Evolutionary conservation across 768 basidiomycete species (phyloP).

Genomic region (Auricularia sp.): DNA sequence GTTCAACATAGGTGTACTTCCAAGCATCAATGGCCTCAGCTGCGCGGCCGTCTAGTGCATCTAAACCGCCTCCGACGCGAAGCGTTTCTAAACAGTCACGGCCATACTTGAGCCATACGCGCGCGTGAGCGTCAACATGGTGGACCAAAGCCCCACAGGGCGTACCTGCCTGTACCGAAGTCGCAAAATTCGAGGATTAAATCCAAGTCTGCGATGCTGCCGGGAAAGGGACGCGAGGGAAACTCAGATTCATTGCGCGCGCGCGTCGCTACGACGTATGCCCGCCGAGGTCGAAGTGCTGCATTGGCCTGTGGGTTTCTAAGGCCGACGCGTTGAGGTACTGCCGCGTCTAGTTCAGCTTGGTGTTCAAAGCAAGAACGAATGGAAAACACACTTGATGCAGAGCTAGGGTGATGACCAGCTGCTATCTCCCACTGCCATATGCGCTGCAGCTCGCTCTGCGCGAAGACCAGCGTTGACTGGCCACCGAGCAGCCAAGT

Average conservation of each 20-base stretch:
- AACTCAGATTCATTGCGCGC: constrained; percentile 23
- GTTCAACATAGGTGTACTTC: background rate
- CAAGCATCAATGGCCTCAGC: background rate
- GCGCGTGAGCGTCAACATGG: background rate
- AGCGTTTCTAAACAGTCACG: constrained; percentile 38
- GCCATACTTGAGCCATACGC: constrained; percentile 19
- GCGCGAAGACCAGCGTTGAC: constrained; percentile 11
- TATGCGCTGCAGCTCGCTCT: constrained; percentile 26
- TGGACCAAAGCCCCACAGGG: background rate
- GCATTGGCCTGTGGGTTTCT: constrained; percentile 20
- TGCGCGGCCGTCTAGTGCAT: constrained; percentile 15
- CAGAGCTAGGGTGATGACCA: constrained; percentile 32
- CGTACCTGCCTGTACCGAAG: constrained; percentile 4
- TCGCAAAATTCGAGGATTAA: constrained; percentile 28
- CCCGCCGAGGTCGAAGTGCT: constrained; percentile 14
- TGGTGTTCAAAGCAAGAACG: background rate
- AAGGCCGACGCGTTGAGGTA: constrained; percentile 3
- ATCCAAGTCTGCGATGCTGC: constrained; percentile 33
- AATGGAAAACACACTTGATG: constrained; percentile 17
- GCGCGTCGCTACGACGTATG: constrained; percentile 11
- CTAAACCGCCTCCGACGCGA: constrained; percentile 31
- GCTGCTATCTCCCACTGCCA: constrained; percentile 38
- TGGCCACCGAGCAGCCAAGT: background rate
- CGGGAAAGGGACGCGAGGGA: constrained; percentile 28
- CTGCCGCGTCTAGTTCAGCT: background rate